Conservation (phyloP, 495 filamentous ascomycete species). For the Penicillium malachiteum region DNA sequence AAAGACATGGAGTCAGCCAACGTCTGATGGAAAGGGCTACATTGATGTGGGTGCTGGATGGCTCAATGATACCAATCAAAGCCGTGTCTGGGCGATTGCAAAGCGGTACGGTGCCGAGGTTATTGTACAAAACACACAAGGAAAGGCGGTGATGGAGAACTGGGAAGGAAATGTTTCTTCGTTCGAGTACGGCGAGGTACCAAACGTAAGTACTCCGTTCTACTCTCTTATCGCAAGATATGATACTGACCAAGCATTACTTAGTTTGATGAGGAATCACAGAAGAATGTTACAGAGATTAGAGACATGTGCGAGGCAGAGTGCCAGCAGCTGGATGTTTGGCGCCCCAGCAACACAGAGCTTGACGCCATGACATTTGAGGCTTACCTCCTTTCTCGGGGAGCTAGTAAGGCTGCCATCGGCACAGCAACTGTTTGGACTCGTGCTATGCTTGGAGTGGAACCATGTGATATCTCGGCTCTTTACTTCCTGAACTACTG, state of each 20-base stretch:
- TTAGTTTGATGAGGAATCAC: constrained; percentile 8
- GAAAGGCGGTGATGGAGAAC: constrained; percentile 35
- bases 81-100: constrained; percentile 33
- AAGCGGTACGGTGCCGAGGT: constrained; percentile 37
- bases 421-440: constrained; percentile 3
- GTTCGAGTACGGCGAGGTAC: constrained; percentile 31
- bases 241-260: background rate
- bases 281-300: constrained; percentile 5
- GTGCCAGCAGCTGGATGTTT: constrained; percentile 16
- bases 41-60: constrained; percentile 48
- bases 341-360: constrained; percentile 12
- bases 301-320: constrained; percentile 27
- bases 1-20: constrained; percentile 35
- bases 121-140: constrained; percentile 42
- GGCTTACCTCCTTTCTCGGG: constrained; percentile 15
- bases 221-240: background rate
- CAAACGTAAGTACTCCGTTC: constrained; percentile 25
- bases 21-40: constrained; percentile 18
- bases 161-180: constrained; percentile 18
- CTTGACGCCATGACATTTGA: constrained; percentile 34
- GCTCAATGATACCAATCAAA: constrained; percentile 52
- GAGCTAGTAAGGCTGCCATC: background rate
- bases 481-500: constrained; percentile 50
- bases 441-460: constrained; percentile 40
- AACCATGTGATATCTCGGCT: constrained; percentile 39